Conservation (phyloP, 129 eudicot species). For the Pulicaria dysenterica region DNA sequence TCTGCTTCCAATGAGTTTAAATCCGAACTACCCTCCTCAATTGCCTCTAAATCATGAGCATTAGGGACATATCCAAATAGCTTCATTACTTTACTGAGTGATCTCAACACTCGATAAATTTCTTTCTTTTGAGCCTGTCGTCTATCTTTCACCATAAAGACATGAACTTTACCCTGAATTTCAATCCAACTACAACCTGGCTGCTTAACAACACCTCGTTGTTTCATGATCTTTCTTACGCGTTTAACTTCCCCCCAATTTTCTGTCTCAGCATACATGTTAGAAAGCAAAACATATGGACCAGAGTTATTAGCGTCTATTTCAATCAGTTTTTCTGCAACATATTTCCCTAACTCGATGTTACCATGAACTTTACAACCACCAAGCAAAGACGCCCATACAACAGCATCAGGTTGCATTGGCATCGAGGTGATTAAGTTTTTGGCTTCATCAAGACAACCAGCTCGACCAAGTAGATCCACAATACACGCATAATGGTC, state of each 20-base stretch:
- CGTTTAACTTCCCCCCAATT: constrained; percentile 39
- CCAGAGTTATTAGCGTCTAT: constrained; percentile 41
- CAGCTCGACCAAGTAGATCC: constrained; percentile 49
- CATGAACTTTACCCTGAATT: constrained; percentile 41
- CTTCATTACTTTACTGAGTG: constrained; percentile 38
- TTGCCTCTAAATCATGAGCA: constrained; percentile 35
- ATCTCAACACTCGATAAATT: constrained; percentile 30
- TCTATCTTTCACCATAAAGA: constrained; percentile 48
- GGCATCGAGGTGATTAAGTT: constrained; percentile 39
- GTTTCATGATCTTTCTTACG: constrained; percentile 42
- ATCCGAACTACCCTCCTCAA: constrained; percentile 31
- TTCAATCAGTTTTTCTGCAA: constrained; percentile 43
- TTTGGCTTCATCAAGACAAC: constrained; percentile 47
- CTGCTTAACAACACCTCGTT: constrained; percentile 34
- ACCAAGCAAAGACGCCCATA: constrained; percentile 49
- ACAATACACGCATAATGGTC: constrained; percentile 49
- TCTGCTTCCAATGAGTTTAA: neutral
- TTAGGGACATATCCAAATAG: constrained; percentile 34
- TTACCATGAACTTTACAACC: constrained; percentile 48
- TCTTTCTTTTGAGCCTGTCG: constrained; percentile 38
- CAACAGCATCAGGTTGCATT: constrained; percentile 39
- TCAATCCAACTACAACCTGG: constrained; percentile 57
- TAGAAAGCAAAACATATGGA: constrained; percentile 40
- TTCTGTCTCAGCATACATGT: constrained; percentile 47
- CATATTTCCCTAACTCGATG: constrained; percentile 41